phyloP scores from a whole-genome alignment of 441 rosid genomes.

The Theobroma grandiflorum region DNA sequence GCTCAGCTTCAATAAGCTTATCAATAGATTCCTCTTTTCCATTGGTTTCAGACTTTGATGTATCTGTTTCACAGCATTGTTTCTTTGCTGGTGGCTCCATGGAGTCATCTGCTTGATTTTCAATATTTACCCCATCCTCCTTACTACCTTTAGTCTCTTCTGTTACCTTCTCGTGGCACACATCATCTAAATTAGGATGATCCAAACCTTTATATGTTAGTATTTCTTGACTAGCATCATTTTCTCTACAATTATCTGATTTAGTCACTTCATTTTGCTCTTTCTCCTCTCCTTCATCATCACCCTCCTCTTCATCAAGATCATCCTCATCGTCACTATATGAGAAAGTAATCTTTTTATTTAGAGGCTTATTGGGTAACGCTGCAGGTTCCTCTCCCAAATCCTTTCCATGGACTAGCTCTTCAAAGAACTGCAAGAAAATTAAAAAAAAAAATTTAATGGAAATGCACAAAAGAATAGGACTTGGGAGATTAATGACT shows the following conservation, averaged over 20 bases:
- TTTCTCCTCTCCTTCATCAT: slow-evolving; percentile 40
- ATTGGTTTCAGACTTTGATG: slow-evolving; percentile 38
- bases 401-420: slow-evolving; percentile 64
- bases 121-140: slow-evolving; percentile 38
- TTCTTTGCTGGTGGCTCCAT: slow-evolving; percentile 75
- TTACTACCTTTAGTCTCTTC: slow-evolving; percentile 39
- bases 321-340: slow-evolving; percentile 69
- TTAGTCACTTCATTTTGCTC: slow-evolving; percentile 43
- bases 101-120: slow-evolving; percentile 38
- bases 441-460: slow-evolving; percentile 19
- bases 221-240: slow-evolving; percentile 39
- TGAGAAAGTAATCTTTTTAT: slow-evolving; percentile 81
- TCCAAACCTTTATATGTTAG: slow-evolving; percentile 40
- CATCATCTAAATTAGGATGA: slow-evolving; percentile 38
- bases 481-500: background rate
- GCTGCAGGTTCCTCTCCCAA: slow-evolving; percentile 42
- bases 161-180: slow-evolving; percentile 29
- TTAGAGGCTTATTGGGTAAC: slow-evolving; percentile 54
- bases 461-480: slow-evolving; percentile 1
- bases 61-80: slow-evolving; percentile 57
- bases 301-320: slow-evolving; percentile 39
- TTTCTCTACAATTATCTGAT: slow-evolving; percentile 33
- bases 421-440: slow-evolving; percentile 77
- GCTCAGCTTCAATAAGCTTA: slow-evolving; percentile 91
- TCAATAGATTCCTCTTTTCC: slow-evolving; percentile 74